phyloP scores from a whole-genome alignment of 176 grass and related monocot species.

The Paspalum notatum region DNA sequence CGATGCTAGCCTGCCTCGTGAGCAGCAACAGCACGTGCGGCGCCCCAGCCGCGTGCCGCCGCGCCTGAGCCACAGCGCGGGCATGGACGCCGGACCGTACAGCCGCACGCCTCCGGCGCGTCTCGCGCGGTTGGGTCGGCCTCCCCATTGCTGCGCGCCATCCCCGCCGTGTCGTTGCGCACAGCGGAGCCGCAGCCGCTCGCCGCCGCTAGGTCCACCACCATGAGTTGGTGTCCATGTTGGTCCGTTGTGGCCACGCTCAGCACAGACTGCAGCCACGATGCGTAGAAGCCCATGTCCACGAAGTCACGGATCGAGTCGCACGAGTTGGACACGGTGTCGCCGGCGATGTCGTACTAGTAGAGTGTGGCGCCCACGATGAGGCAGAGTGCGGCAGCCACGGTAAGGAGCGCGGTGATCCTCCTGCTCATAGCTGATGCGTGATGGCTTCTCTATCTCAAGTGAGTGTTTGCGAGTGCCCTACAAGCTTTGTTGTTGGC shows the following conservation, averaged over 20 bases:
- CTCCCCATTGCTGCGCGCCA: not conserved
- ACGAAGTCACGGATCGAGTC: not conserved
- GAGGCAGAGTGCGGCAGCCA: not conserved
- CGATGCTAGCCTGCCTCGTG: too few species aligned
- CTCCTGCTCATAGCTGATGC: too few species aligned
- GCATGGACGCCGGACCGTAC: slow-evolving; percentile 36
- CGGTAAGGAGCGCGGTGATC: not conserved
- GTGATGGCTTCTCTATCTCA: too few species aligned
- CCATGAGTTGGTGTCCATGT: not conserved
- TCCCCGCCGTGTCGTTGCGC: not conserved
- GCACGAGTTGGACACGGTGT: not conserved
- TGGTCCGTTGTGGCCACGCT: not conserved
- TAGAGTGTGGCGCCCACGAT: too few species aligned
- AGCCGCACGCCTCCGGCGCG: slow-evolving; percentile 48
- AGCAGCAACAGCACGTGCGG: slow-evolving; percentile 20
- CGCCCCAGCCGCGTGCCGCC: not conserved
- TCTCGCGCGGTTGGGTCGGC: not conserved
- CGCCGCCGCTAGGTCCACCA: not conserved
- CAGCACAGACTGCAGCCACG: not conserved
- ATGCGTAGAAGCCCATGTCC: not conserved
- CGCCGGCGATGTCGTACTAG: not conserved
- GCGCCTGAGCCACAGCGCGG: slow-evolving; percentile 41
- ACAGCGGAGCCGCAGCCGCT: not conserved
- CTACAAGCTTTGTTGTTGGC: too few species aligned
- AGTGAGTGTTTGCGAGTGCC: too few species aligned